Percentiles rank a stretch among this genome's conserved stretches.
These are phyloP conservation scores for Tricholoma saponaceum DNA, from an alignment of 768 basidiomycete species.

Conservation along the genomic window DNA sequence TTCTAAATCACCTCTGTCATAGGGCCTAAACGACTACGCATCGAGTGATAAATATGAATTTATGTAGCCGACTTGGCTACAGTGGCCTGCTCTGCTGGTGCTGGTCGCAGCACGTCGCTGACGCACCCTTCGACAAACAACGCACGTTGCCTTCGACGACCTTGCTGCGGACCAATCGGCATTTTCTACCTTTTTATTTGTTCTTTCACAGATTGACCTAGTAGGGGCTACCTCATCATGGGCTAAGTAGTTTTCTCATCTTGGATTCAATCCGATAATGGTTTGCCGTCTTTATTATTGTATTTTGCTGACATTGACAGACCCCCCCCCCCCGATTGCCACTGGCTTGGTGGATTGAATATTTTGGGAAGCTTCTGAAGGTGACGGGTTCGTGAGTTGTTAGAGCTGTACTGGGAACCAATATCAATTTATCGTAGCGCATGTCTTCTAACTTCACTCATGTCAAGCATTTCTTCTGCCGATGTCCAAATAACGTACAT, in stretches of 20 bases:
- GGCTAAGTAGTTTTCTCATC: constrained; percentile 2
- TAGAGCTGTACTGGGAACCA: background rate
- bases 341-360: background rate
- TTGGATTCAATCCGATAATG: background rate
- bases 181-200: background rate
- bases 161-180: background rate
- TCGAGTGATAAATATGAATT: constrained; percentile 4
- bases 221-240: background rate
- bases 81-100: background rate
- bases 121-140: background rate
- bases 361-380: background rate
- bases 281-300: background rate
- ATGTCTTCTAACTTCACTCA: background rate
- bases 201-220: background rate
- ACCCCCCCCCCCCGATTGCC: background rate
- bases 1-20: background rate
- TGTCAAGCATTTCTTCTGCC: too few relatives aligned
- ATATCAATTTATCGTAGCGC: background rate
- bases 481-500: background rate
- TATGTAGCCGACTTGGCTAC: background rate
- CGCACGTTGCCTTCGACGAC: background rate
- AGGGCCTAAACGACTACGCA: constrained; percentile 15
- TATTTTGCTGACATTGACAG: constrained; percentile 3
- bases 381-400: background rate
- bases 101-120: background rate